Percentiles rank a stretch among this genome's conserved stretches.
Conservation (phyloP, 768 basidiomycete genomes). For the Harrya chromipes region DNA sequence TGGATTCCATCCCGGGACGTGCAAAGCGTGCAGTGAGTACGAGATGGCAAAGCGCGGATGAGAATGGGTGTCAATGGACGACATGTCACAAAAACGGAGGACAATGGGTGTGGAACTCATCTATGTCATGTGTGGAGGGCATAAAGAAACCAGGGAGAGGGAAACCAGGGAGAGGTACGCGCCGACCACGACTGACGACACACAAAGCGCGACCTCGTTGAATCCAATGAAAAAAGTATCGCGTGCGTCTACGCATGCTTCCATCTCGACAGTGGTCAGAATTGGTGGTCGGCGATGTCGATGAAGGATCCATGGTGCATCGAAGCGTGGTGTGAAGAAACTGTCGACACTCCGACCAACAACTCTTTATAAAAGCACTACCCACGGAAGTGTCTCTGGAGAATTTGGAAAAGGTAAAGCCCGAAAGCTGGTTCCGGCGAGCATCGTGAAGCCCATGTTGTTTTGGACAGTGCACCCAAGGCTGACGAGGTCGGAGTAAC, state of each 20-base stretch:
- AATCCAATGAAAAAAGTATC: not conserved
- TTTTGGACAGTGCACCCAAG: too few species aligned
- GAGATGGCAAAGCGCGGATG: not conserved
- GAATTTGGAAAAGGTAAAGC: too few species aligned
- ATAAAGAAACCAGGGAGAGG: not conserved
- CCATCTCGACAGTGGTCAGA: not conserved
- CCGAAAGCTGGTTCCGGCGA: too few species aligned
- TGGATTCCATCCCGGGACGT: not conserved
- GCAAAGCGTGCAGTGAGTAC: conserved; percentile 8
- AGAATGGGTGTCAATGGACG: not conserved
- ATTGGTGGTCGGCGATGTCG: too few species aligned
- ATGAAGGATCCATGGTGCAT: not conserved
- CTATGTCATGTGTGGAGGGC: not conserved
- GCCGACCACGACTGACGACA: not conserved
- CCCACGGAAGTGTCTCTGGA: too few species aligned
- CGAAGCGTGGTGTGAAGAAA: too few species aligned
- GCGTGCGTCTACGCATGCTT: not conserved
- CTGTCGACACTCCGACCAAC: too few species aligned
- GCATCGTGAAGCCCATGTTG: too few species aligned
- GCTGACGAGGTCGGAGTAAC: too few species aligned
- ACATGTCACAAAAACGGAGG: not conserved
- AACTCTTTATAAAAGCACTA: too few species aligned
- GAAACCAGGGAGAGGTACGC: too few species aligned
- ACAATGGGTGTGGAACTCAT: conserved; percentile 12
- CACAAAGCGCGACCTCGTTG: not conserved